phyloP scores from a whole-genome alignment of 2,329 filamentous ascomycete species.

The Pleomassaria siparia region DNA sequence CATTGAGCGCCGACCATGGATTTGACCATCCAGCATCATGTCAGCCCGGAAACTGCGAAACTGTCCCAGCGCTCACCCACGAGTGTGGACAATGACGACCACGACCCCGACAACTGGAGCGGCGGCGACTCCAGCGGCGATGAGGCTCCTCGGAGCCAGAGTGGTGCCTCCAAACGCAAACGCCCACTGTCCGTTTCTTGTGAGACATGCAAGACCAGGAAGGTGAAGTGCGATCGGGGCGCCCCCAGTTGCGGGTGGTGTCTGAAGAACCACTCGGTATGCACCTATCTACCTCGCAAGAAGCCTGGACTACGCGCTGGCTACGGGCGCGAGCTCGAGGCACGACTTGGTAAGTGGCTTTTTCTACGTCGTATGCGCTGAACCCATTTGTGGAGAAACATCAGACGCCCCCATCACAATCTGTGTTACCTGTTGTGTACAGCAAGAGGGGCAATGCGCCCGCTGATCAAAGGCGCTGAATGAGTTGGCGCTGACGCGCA shows the following conservation, averaged over 20 bases:
- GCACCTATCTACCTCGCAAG: conserved; percentile 70
- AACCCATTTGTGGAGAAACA: background rate
- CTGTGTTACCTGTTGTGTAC: background rate
- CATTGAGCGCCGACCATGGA: conserved; percentile 30
- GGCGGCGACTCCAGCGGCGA: conserved; percentile 44
- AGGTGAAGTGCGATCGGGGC: conserved; percentile 70
- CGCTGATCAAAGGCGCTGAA: background rate
- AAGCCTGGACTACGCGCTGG: conserved; percentile 65
- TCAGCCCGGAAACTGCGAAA: conserved; percentile 36
- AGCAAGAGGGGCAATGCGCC: background rate
- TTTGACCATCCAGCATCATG: conserved; percentile 26
- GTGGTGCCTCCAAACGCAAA: conserved; percentile 50
- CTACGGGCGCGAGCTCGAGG: conserved; percentile 64
- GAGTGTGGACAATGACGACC: no score
- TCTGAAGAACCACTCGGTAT: conserved; percentile 64
- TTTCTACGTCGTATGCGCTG: background rate
- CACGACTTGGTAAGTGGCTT: conserved; percentile 54
- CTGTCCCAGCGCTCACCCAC: conserved; percentile 36
- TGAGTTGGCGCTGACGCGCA: conserved; percentile 1
- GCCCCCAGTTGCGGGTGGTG: conserved; percentile 78
- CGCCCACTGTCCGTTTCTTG: conserved; percentile 59
- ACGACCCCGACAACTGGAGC: conserved; percentile 38
- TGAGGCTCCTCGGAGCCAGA: conserved; percentile 39
- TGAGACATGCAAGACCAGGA: conserved; percentile 79
- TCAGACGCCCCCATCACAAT: background rate